Evolutionary conservation across 2,329 filamentous ascomycete species (phyloP).

Genomic region (Talaromyces marneffei): DNA sequence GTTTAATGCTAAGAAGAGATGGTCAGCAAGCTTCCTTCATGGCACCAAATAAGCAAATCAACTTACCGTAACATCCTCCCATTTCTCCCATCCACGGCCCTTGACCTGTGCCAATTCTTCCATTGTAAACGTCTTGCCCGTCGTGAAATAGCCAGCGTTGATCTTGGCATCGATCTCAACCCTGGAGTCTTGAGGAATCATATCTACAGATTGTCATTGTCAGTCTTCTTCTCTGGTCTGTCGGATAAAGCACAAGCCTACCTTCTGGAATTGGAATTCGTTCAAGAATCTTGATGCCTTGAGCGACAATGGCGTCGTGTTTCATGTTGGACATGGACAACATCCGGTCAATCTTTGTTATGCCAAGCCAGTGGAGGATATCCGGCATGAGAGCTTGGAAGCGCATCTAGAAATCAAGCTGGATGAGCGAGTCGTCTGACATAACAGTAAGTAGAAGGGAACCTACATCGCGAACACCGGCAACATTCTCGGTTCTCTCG

Average conservation of each 20-base stretch:
- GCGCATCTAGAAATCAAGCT: conserved; percentile 62
- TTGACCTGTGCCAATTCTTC: conserved; percentile 81
- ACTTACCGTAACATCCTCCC: conserved; percentile 42
- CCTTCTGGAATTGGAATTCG: conserved; percentile 79
- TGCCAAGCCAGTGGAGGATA: conserved; percentile 95
- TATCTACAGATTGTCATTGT: conserved; percentile 46
- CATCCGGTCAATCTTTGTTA: conserved; percentile 98
- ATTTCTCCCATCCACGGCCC: conserved; percentile 82
- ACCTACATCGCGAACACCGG: conserved; percentile 69
- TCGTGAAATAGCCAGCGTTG: conserved; percentile 81
- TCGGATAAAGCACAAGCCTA: not conserved
- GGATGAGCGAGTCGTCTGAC: not conserved
- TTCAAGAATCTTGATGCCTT: conserved; percentile 69
- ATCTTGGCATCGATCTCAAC: conserved; percentile 99
- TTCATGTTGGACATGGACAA: conserved; percentile 88
- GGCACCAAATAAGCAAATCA: not conserved
- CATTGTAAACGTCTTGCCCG: conserved; percentile 79
- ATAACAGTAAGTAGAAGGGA: not conserved
- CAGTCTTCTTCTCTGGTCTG: not conserved
- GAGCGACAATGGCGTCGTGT: conserved; percentile 47
- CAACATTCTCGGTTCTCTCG: conserved; percentile 95
- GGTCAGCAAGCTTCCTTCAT: not conserved
- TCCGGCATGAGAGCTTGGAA: conserved; percentile 98
- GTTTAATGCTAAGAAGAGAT: not conserved
- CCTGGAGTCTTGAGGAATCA: conserved; percentile 88